Conservation (phyloP, 305 asterid genomes). For the Fraxinus dipetala region DNA sequence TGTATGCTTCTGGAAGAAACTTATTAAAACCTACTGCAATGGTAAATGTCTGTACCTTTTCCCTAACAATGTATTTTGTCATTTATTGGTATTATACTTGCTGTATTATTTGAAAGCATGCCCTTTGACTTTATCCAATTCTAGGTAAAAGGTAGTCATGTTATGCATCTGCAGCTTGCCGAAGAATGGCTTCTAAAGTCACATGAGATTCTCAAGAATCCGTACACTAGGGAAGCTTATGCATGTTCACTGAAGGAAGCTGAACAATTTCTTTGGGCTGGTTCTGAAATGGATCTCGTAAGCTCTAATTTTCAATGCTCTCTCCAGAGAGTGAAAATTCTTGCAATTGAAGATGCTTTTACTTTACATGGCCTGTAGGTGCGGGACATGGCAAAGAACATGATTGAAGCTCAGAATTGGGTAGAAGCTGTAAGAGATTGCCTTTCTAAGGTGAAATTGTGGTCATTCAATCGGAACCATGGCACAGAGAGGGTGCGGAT, state of each 20-base stretch:
- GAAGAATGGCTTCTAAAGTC: constrained; percentile 73
- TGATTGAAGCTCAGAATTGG: constrained; percentile 70
- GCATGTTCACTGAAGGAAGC: constrained; percentile 67
- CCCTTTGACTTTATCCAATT: constrained; percentile 22
- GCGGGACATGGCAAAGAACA: constrained; percentile 59
- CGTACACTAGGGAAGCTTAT: constrained; percentile 63
- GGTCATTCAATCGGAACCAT: constrained; percentile 42
- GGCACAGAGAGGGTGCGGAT: constrained; percentile 48
- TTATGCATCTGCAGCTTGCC: constrained; percentile 68
- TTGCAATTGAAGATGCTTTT: constrained; percentile 22
- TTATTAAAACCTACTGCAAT: neutral
- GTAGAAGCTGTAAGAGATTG: constrained; percentile 63
- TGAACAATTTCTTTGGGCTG: constrained; percentile 93
- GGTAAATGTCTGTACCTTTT: constrained; percentile 11
- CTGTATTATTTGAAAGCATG: constrained; percentile 13
- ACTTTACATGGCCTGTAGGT: constrained; percentile 44
- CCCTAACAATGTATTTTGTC: neutral
- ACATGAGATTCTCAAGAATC: constrained; percentile 56
- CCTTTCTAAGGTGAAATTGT: constrained; percentile 55
- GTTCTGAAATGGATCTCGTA: constrained; percentile 87
- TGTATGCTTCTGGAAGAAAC: constrained; percentile 23
- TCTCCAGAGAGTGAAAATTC: constrained; percentile 6
- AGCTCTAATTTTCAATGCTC: constrained; percentile 29
- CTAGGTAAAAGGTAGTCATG: constrained; percentile 68
- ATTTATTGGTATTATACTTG: neutral